These are phyloP conservation scores for Pichia sp. DNA, from an alignment of 1,139 yeast genomes.

Conservation along the genomic window DNA sequence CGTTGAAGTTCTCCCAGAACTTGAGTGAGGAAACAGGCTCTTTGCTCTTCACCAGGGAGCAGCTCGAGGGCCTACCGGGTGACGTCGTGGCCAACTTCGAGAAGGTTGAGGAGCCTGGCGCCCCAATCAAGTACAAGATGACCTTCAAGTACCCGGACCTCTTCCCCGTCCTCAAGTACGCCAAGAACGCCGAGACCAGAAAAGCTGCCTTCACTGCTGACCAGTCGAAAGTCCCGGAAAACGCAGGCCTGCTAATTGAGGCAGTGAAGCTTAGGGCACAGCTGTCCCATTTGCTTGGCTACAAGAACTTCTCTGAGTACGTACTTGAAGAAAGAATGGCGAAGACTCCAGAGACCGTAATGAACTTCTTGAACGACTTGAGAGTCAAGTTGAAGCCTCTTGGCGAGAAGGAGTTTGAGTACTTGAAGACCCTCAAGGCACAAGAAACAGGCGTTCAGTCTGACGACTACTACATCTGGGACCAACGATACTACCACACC, in stretches of 20 bases:
- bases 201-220: constrained; percentile 60
- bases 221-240: constrained; percentile 60
- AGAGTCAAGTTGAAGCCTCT: constrained; percentile 52
- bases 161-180: constrained; percentile 70
- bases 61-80: constrained; percentile 70
- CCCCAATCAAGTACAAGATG: constrained; percentile 49
- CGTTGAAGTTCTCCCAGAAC: constrained; percentile 57
- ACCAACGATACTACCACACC: constrained; percentile 60
- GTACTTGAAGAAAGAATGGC: constrained; percentile 79
- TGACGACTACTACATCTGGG: constrained; percentile 67
- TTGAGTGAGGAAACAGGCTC: constrained; percentile 67
- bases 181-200: constrained; percentile 60
- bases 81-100: constrained; percentile 58
- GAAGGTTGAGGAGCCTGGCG: constrained; percentile 37
- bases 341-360: constrained; percentile 55
- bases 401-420: constrained; percentile 51
- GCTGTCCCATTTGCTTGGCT: constrained; percentile 62
- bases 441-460: constrained; percentile 38
- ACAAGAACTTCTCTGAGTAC: constrained; percentile 61
- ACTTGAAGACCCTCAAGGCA: constrained; percentile 51
- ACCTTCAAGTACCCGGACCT: constrained; percentile 80
- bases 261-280: constrained; percentile 59
- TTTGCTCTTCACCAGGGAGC: constrained; percentile 54
- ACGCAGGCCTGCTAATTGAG: constrained; percentile 54
- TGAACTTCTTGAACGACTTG: constrained; percentile 58